Conservation (phyloP, 257 asterid species). For the Sherardia arvensis region DNA sequence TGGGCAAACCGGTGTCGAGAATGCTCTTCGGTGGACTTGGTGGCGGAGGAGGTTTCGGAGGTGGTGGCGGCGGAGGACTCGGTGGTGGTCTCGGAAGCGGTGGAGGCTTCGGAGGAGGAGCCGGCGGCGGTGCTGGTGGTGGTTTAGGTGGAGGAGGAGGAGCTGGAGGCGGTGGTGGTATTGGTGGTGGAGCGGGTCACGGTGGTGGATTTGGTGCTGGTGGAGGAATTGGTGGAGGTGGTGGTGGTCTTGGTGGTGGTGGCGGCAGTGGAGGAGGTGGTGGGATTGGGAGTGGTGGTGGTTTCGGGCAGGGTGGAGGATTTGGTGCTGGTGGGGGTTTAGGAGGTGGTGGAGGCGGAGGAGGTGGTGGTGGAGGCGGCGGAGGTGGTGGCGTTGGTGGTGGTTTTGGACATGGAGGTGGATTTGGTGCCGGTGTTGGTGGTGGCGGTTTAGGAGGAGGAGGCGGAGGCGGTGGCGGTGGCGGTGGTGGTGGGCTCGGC, state of each 20-base stretch:
- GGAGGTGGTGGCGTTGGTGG: constrained; percentile 15
- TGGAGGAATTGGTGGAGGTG: constrained; percentile 6
- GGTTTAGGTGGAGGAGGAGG: constrained; percentile 6
- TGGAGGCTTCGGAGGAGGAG: constrained; percentile 5
- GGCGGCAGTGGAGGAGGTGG: constrained; percentile 9
- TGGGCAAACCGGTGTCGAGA: neutral
- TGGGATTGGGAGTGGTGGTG: constrained; percentile 15
- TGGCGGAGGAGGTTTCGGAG: constrained; percentile 5
- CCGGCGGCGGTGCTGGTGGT: neutral
- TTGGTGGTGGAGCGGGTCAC: constrained; percentile 8
- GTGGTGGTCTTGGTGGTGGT: constrained; percentile 10
- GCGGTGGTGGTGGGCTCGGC: constrained; percentile 10
- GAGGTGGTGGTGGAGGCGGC: constrained; percentile 11
- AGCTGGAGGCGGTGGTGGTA: neutral
- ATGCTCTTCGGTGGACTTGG: neutral
- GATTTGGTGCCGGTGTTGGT: constrained; percentile 16
- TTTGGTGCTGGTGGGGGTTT: constrained; percentile 15
- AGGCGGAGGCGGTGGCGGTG: constrained; percentile 6
- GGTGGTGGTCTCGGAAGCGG: neutral
- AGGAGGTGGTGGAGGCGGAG: constrained; percentile 18
- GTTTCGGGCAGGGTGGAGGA: constrained; percentile 18
- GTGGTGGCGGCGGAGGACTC: neutral
- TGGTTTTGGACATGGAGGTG: constrained; percentile 11
- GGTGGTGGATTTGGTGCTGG: constrained; percentile 15
- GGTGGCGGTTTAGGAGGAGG: constrained; percentile 17